Conservation (phyloP, 2,329 filamentous ascomycete species). For the Pseudocercospora cruenta region DNA sequence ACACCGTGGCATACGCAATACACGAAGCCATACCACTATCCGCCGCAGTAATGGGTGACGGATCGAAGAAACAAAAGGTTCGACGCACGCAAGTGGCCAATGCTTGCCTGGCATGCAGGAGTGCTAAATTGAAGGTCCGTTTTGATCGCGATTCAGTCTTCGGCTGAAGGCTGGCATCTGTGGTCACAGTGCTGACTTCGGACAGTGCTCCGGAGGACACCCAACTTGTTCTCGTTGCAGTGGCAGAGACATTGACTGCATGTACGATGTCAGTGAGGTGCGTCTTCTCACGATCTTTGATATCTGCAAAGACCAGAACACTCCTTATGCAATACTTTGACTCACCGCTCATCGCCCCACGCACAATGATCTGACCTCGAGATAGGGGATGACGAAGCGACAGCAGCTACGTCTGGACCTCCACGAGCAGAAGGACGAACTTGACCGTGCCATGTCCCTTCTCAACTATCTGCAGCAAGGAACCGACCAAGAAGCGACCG, state of each 20-base stretch:
- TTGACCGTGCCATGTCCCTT: slow-evolving; percentile 18
- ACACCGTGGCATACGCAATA: too few species aligned
- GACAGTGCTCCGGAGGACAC: slow-evolving; percentile 23
- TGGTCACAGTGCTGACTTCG: slow-evolving; percentile 5
- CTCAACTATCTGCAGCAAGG: slow-evolving; percentile 23
- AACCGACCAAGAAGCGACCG: slow-evolving; percentile 26
- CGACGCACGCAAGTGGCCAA: slow-evolving; percentile 16
- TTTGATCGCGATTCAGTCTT: neutral
- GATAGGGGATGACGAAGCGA: slow-evolving; percentile 25
- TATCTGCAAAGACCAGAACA: neutral
- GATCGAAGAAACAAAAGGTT: neutral
- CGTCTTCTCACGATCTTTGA: neutral
- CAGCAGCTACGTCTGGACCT: slow-evolving; percentile 26
- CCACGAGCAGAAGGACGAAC: slow-evolving; percentile 14
- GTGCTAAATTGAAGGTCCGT: slow-evolving; percentile 18
- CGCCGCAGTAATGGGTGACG: neutral
- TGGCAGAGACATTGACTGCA: slow-evolving; percentile 14
- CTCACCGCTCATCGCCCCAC: neutral
- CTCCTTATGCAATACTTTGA: too few species aligned
- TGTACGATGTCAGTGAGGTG: slow-evolving; percentile 28
- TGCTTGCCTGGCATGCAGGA: slow-evolving; percentile 15
- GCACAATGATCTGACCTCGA: neutral
- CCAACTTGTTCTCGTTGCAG: slow-evolving; percentile 22
- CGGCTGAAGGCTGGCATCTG: neutral
- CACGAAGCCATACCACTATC: neutral